Conservation (phyloP, 352 stramenopile species). For the Paralagenidium karlingii region DNA sequence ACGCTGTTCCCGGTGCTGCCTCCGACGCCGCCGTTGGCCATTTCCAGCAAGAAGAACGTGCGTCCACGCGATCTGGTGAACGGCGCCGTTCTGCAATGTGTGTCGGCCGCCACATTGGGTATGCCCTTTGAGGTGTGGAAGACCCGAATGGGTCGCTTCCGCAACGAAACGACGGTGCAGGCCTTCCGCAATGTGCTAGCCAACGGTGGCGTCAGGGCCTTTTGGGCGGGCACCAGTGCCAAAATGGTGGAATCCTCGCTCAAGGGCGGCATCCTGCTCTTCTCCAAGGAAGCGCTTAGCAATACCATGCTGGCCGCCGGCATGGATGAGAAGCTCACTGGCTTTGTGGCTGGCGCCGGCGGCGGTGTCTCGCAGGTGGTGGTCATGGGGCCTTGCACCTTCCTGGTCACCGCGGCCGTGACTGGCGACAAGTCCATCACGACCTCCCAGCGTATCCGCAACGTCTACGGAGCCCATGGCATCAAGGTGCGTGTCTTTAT, state of each 20-base stretch:
- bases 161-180: constrained; percentile 62
- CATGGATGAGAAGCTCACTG: constrained; percentile 44
- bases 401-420: constrained; percentile 83
- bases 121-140: constrained; percentile 92
- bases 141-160: constrained; percentile 86
- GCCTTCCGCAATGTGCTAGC: constrained; percentile 84
- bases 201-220: constrained; percentile 68
- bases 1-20: no score
- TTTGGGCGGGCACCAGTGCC: constrained; percentile 80
- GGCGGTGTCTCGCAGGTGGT: constrained; percentile 83
- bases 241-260: constrained; percentile 88
- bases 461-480: constrained; percentile 71
- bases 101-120: constrained; percentile 79
- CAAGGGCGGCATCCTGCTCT: constrained; percentile 85
- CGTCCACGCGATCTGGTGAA: constrained; percentile 66
- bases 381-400: constrained; percentile 86
- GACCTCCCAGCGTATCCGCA: constrained; percentile 67
- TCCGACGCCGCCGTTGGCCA: no score
- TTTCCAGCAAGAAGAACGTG: constrained; percentile 72
- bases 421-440: constrained; percentile 86
- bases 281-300: constrained; percentile 80
- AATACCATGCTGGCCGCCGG: constrained; percentile 66
- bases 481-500: constrained; percentile 27
- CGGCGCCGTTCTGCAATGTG: constrained; percentile 73
- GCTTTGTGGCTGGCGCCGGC: constrained; percentile 71